A percentile compares a stretch with the other conserved stretches of the same genome.
phyloP scores from a whole-genome alignment of 345 rosid species.

The Chamaenerion angustifolium region DNA sequence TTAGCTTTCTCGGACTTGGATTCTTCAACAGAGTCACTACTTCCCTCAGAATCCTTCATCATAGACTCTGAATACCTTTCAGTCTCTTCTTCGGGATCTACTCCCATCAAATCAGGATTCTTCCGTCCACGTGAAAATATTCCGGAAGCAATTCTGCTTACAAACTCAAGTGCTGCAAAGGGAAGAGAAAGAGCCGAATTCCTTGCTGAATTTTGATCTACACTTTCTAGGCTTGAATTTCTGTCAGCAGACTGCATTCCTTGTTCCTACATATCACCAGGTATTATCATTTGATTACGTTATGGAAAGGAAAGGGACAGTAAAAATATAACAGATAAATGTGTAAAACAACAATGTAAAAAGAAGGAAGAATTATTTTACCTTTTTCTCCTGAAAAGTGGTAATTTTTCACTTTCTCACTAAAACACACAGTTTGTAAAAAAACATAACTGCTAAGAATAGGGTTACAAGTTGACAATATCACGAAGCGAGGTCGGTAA shows the following conservation, averaged over 20 bases:
- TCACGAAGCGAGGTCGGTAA: no score
- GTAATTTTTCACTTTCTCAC: no score
- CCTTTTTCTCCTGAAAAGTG: no score
- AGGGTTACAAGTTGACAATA: no score
- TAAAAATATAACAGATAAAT: no score
- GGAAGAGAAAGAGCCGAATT: conserved; percentile 27
- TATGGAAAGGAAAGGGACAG: no score
- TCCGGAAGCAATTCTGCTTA: conserved; percentile 71
- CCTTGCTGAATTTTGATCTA: conserved; percentile 18
- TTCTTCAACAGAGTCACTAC: conserved; percentile 21
- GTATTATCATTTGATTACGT: conserved; percentile 9
- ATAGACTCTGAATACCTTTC: conserved; percentile 20
- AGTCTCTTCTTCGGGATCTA: conserved; percentile 34
- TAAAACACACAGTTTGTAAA: no score
- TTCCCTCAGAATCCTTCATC: conserved; percentile 16
- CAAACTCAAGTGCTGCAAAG: conserved; percentile 68
- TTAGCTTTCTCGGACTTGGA: conserved; percentile 30
- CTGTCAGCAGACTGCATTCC: conserved; percentile 21
- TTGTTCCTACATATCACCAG: conserved; percentile 36
- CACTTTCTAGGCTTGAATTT: conserved; percentile 11
- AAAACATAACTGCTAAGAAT: no score
- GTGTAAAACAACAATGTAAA: no score
- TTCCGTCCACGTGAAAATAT: conserved; percentile 32
- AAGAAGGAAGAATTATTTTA: no score
- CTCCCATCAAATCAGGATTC: conserved; percentile 22